Evolutionary conservation across 176 grass and related monocot species (phyloP).

Genomic region (Bothriochloa decipiens): DNA sequence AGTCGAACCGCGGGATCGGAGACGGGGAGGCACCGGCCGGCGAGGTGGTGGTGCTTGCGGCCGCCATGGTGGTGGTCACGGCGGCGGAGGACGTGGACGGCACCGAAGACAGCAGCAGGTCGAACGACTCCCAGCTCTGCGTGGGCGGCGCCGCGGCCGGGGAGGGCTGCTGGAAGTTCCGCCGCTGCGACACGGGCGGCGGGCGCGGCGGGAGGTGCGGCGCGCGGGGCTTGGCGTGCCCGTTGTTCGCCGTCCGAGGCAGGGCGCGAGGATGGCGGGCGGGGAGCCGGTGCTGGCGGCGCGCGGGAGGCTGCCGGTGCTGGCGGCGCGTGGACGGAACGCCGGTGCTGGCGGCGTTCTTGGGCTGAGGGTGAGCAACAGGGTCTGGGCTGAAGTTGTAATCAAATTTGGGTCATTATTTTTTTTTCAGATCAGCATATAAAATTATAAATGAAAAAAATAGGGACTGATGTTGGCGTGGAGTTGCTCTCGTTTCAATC

Average conservation of each 20-base stretch:
- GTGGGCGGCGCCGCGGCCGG: slow-evolving; percentile 27
- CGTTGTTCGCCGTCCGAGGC: not conserved
- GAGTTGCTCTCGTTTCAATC: too few relatives aligned
- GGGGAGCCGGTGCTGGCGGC: too few relatives aligned
- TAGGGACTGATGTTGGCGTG: too few relatives aligned
- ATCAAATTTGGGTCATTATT: too few relatives aligned
- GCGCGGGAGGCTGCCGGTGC: too few relatives aligned
- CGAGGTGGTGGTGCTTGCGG: slow-evolving; percentile 50
- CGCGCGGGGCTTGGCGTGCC: slow-evolving; percentile 39
- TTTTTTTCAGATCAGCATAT: too few relatives aligned
- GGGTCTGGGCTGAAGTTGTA: too few relatives aligned
- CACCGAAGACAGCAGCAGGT: slow-evolving; percentile 75
- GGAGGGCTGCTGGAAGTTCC: slow-evolving; percentile 46
- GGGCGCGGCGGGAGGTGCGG: slow-evolving; percentile 46
- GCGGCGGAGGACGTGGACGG: slow-evolving; percentile 75
- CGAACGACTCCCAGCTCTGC: slow-evolving; percentile 83
- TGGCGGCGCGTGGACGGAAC: too few relatives aligned
- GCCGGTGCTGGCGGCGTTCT: too few relatives aligned
- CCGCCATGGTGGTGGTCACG: slow-evolving; percentile 58
- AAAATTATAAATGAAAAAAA: too few relatives aligned
- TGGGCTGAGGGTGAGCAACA: too few relatives aligned
- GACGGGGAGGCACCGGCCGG: slow-evolving; percentile 47
- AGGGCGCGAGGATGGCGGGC: too few relatives aligned
- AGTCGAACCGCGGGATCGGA: slow-evolving; percentile 76
- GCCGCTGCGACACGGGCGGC: slow-evolving; percentile 55